Evolutionary conservation across 306 rosid genomes (phyloP), one percentile per base, ranked within the genome.

Genomic region (Vigna radiata): DNA sequence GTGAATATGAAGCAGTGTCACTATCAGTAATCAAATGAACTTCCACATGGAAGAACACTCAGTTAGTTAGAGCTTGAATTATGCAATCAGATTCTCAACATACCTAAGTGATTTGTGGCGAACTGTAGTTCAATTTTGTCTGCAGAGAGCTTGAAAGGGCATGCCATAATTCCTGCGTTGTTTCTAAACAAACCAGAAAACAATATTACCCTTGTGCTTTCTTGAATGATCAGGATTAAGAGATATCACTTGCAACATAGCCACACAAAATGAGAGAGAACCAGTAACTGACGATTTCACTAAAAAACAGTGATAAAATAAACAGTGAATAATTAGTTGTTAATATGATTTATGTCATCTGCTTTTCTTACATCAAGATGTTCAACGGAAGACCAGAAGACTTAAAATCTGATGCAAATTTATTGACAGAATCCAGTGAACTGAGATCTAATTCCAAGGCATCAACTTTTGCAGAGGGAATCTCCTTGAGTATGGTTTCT

Each of bases 101-200:
- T 82, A 89, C 99, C 97, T 50, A 90, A 2, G 81, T 92, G 93
- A 81, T 92, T 95, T 23, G 97, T 95, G 8, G 99, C 99, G 78
- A 95, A 95, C 83, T 90, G 97, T 54, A 88, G 83, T 81, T 95
- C 99, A 75, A 88, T 86, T 27, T 89, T 89, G 87, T 95, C 97
- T 54, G 86, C 87, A 23, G 97, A 95, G 58, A 89, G 96, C 83
- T 23, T 71, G 86, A 82, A 95, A 15, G 97, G 92, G 70, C 89
- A 81, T 33, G 96, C 96, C 99, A 95, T 88, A 62, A 92, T 70
- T 82, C 97, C 99, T 81, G 99, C 97, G 84, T 95, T 95, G 84
- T 95, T 95, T 85, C 99, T 95, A 82, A 61, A 72, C 49, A 71
- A 84, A 79, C 80, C 59, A 80, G 65, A 72, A 78, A 73, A 72